These are phyloP conservation scores for Alloteropsis semialata DNA, from an alignment of 176 grass and related monocot genomes.

Conservation along the genomic window DNA sequence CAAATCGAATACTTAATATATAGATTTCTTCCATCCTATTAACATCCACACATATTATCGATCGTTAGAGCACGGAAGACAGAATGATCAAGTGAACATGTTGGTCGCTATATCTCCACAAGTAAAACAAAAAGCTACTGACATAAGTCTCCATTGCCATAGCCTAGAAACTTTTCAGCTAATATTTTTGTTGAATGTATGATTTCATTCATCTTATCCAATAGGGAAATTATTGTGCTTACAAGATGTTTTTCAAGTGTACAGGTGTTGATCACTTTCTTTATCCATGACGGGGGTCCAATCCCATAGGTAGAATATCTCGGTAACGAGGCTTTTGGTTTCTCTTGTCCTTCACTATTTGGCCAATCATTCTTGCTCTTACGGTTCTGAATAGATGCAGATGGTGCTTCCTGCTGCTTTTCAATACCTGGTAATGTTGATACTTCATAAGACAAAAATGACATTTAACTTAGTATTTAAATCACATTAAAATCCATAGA, in stretches of 20 bases:
- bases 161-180: neutral
- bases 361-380: too few relatives aligned
- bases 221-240: neutral
- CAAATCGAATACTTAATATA: neutral
- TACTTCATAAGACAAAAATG: neutral
- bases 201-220: neutral
- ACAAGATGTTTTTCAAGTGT: neutral
- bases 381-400: too few relatives aligned
- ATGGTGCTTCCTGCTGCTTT: neutral
- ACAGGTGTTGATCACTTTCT: constrained; percentile 2
- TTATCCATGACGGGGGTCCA: constrained; percentile 1
- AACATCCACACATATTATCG: too few relatives aligned
- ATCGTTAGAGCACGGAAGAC: too few relatives aligned
- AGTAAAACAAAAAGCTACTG: too few relatives aligned
- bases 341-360: neutral
- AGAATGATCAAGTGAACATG: too few relatives aligned
- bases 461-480: neutral
- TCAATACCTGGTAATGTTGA: neutral
- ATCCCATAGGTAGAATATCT: neutral
- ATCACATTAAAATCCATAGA: neutral
- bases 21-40: too few relatives aligned
- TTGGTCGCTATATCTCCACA: too few relatives aligned
- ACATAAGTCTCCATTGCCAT: neutral
- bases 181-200: neutral
- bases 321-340: neutral